A percentile compares a stretch with the other conserved stretches of the same genome.
Evolutionary conservation across 768 basidiomycete species (phyloP).

Genomic region (Kwoniella bestiolae): DNA sequence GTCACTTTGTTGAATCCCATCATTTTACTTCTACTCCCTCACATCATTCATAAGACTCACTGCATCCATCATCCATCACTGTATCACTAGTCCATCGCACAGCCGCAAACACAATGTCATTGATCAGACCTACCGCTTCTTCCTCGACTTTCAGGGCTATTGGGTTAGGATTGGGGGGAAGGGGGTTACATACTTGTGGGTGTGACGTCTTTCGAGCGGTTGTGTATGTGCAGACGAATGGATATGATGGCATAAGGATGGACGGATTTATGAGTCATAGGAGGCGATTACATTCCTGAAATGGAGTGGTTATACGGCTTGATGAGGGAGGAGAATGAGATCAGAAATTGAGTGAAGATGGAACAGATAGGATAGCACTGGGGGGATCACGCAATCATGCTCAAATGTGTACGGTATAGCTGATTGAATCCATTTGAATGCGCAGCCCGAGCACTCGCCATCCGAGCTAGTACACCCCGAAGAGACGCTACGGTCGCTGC

Average conservation of each 20-base stretch:
- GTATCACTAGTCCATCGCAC: constrained; percentile 2
- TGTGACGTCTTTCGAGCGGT: not conserved
- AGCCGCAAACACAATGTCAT: constrained; percentile 9
- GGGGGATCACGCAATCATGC: too few species aligned
- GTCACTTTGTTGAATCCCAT: constrained; percentile 3
- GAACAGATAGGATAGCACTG: too few species aligned
- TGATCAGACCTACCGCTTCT: constrained; percentile 25
- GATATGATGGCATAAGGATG: not conserved
- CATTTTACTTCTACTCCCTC: constrained; percentile 7
- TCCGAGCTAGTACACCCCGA: constrained; percentile 34
- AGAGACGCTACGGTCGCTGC: constrained; percentile 41
- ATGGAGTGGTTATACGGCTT: too few species aligned
- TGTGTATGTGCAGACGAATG: not conserved
- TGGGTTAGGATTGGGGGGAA: constrained; percentile 30
- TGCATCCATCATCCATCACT: constrained; percentile 2
- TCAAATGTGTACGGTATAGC: too few species aligned
- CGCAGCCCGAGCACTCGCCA: constrained; percentile 41
- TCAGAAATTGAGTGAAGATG: too few species aligned
- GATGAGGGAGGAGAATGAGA: too few species aligned
- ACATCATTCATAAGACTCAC: not conserved
- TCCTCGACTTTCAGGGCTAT: constrained; percentile 23
- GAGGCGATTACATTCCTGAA: too few species aligned
- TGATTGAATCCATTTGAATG: too few species aligned
- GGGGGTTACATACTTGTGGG: constrained; percentile 36
- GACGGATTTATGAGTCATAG: too few species aligned